Evolutionary conservation across 345 rosid genomes (phyloP), one percentile per base, ranked within the genome.

Genomic region (Salix udensis): DNA sequence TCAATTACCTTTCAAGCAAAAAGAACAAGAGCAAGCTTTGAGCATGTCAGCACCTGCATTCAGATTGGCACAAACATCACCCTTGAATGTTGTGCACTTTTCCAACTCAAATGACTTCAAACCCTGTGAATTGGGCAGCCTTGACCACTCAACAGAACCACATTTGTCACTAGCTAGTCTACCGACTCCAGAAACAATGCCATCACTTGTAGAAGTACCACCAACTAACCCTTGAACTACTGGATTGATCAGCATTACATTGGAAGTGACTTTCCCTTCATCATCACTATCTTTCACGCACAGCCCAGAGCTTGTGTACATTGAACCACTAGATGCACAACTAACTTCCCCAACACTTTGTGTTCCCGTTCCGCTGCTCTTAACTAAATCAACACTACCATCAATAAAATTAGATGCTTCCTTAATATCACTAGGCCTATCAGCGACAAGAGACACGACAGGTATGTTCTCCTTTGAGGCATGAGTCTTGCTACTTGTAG

Each of bases 1-100:
- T 53, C 23, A 36, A 39, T 78, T 64, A 95, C 97, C 99, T 89
- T 89, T 91, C 82, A 86, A 82, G 82, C 99, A 93, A 88, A 93
- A 90, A 5, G 94, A 89, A 76, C 97, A 95, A 66, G 91, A 85
- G 82, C 98, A 96, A 26, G 87, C 76, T 37, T 85, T 89, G 18
- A 91, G 86, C 82, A 83, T 70, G 75, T 87, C 92, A 72, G 81
- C 85, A 42, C 73, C 84, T 8, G 74, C 67, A 66, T 78, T 78
- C 74, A 74, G 77, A 82, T 86, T 83, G 52, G 46, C 84, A 77
- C 77, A 66, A 65, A 61, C 86, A 67, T 83, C 79, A 24, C 42
- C 79, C 80, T 87, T 78, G 65, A 84, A 82, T 28, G 79, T 74
- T 0, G 82, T 80, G 81, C 96, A 91, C 75, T 83, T 86, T 70